These are phyloP conservation scores for Oryza coarctata DNA, from an alignment of 176 grass and related monocot species.

Conservation along the genomic window DNA sequence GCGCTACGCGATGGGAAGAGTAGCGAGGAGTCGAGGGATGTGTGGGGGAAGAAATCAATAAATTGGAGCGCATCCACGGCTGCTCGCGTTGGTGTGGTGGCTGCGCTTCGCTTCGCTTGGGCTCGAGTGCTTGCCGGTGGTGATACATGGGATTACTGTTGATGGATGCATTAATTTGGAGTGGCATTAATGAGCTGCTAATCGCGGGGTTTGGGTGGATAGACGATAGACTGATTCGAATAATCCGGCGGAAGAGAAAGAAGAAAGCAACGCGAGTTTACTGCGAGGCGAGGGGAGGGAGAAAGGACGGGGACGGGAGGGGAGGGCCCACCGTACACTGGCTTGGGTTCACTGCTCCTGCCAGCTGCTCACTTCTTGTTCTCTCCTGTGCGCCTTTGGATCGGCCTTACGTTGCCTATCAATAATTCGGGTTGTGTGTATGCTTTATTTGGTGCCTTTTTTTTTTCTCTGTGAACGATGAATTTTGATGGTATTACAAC, in stretches of 20 bases:
- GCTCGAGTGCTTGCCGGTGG: too few species aligned
- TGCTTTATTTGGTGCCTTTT: too few species aligned
- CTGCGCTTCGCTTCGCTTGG: not conserved
- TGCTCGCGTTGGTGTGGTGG: slow-evolving; percentile 11
- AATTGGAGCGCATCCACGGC: slow-evolving; percentile 33
- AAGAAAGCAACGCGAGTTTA: not conserved
- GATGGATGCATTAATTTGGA: slow-evolving; percentile 23
- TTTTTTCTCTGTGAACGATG: too few species aligned
- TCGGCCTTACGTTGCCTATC: too few species aligned
- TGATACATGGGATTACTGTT: not conserved
- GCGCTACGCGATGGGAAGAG: not conserved
- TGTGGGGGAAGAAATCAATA: slow-evolving; percentile 34
- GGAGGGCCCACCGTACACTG: not conserved
- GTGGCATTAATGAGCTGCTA: slow-evolving; percentile 36
- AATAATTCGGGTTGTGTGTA: too few species aligned
- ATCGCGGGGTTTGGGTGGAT: not conserved
- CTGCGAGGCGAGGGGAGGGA: not conserved
- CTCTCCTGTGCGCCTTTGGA: too few species aligned
- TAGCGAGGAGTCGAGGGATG: not conserved
- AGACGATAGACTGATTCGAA: too few species aligned
- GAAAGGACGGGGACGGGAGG: not conserved
- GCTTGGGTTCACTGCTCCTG: not conserved
- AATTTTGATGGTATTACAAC: too few species aligned
- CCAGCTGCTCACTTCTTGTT: too few species aligned
- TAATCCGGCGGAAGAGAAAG: not conserved